Conservation (phyloP, 768 basidiomycete genomes). For the Boletus subparvulus region DNA sequence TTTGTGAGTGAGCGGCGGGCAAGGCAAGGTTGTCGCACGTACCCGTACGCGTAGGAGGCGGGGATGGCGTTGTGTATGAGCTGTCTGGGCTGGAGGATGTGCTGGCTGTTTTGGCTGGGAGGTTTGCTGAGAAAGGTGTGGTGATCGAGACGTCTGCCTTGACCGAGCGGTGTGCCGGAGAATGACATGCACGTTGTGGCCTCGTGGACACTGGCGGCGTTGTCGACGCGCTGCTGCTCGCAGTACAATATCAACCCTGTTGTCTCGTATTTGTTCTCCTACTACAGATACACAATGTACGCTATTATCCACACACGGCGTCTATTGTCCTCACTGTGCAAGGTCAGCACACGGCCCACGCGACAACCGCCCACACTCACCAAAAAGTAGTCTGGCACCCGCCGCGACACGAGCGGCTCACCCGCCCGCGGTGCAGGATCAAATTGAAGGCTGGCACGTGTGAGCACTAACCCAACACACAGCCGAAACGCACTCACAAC, state of each 20-base stretch:
- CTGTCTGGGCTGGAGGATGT: slow-evolving; percentile 23
- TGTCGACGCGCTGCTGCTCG: slow-evolving; percentile 8
- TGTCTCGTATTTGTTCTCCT: slow-evolving; percentile 26
- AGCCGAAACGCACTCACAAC: slow-evolving; percentile 56
- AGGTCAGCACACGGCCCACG: neutral
- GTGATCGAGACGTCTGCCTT: slow-evolving; percentile 86
- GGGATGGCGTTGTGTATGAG: slow-evolving; percentile 40
- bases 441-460: slow-evolving; percentile 88
- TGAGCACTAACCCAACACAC: slow-evolving; percentile 3
- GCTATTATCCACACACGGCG: slow-evolving; percentile 12
- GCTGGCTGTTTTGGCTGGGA: slow-evolving; percentile 23
- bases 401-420: slow-evolving; percentile 94
- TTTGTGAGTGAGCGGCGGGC: slow-evolving; percentile 18
- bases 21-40: slow-evolving; percentile 21
- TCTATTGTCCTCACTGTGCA: slow-evolving; percentile 24
- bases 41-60: slow-evolving; percentile 74
- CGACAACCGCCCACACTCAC: slow-evolving; percentile 52
- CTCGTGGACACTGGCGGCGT: slow-evolving; percentile 10
- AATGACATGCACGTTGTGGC: slow-evolving; percentile 64
- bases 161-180: slow-evolving; percentile 77
- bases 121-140: slow-evolving; percentile 70
- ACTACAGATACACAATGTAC: slow-evolving; percentile 30
- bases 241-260: slow-evolving; percentile 9
- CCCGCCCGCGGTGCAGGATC: slow-evolving; percentile 99
- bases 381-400: slow-evolving; percentile 93